Conservation (phyloP, 768 basidiomycete genomes). For the Leccinum subgranulosum region DNA sequence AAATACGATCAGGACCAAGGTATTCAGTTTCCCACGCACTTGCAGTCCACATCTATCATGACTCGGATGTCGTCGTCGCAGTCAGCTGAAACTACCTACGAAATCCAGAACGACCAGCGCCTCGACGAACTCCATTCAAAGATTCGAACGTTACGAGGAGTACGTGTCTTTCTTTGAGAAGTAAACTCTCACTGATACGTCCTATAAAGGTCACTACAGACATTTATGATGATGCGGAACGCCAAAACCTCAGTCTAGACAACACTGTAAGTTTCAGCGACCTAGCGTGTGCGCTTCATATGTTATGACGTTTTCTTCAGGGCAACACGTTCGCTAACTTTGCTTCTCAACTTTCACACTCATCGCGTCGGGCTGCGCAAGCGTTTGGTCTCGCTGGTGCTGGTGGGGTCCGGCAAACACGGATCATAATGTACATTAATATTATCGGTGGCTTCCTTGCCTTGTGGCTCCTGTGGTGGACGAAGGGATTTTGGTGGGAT, state of each 20-base stretch:
- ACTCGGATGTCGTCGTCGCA: slow-evolving; percentile 40
- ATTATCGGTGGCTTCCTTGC: slow-evolving; percentile 52
- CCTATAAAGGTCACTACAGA: slow-evolving; percentile 73
- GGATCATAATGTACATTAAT: slow-evolving; percentile 61
- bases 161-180: slow-evolving; percentile 31
- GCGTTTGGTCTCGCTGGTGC: slow-evolving; percentile 65
- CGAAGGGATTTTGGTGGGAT: slow-evolving; percentile 47
- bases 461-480: slow-evolving; percentile 54
- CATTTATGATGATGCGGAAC: slow-evolving; percentile 80
- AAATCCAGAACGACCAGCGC: slow-evolving; percentile 80
- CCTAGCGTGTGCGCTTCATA: neutral
- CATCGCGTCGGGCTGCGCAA: slow-evolving; percentile 65
- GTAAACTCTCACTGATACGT: neutral
- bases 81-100: slow-evolving; percentile 69
- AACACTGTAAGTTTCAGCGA: slow-evolving; percentile 54
- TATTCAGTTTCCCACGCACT: too few species aligned
- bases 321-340: slow-evolving; percentile 67
- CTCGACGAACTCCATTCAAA: slow-evolving; percentile 85
- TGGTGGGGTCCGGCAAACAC: slow-evolving; percentile 65
- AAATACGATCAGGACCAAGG: too few species aligned
- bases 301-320: slow-evolving; percentile 32
- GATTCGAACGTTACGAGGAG: slow-evolving; percentile 77
- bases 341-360: slow-evolving; percentile 57
- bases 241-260: slow-evolving; percentile 77
- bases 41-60: slow-evolving; percentile 9